Evolutionary conservation across 768 basidiomycete species (phyloP).

Genomic region (Tricholoma furcatifolium): DNA sequence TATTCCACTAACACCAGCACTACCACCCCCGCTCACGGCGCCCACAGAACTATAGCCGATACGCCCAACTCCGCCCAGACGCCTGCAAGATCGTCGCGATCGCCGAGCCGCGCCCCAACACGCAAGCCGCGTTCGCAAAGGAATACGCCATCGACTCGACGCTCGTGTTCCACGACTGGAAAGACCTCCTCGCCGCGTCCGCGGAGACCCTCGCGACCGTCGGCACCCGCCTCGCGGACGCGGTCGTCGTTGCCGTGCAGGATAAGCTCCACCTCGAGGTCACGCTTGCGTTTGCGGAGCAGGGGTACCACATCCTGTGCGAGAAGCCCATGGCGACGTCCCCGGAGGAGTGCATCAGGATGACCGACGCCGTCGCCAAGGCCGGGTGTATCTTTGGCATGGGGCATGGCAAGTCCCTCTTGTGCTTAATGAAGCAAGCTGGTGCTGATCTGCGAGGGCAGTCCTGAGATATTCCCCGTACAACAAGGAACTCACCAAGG

Average conservation of each 20-base stretch:
- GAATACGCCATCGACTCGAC: slow-evolving; percentile 61
- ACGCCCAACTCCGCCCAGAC: slow-evolving; percentile 58
- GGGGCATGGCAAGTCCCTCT: slow-evolving; percentile 68
- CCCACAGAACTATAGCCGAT: slow-evolving; percentile 58
- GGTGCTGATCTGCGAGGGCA: slow-evolving; percentile 24
- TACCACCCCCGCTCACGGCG: not conserved
- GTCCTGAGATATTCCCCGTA: slow-evolving; percentile 90
- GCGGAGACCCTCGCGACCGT: slow-evolving; percentile 59
- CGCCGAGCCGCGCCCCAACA: slow-evolving; percentile 76
- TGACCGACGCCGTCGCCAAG: slow-evolving; percentile 69
- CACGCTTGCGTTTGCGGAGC: slow-evolving; percentile 68
- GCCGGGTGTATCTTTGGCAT: slow-evolving; percentile 79
- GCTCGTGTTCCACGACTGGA: slow-evolving; percentile 70
- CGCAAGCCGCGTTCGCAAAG: slow-evolving; percentile 56
- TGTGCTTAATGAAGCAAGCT: not conserved
- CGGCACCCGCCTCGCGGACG: slow-evolving; percentile 77
- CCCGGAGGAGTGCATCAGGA: slow-evolving; percentile 69
- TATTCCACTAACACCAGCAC: slow-evolving; percentile 20
- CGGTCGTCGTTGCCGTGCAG: slow-evolving; percentile 77
- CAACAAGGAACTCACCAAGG: slow-evolving; percentile 62
- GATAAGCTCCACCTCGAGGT: slow-evolving; percentile 79
- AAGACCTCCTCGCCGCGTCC: slow-evolving; percentile 68
- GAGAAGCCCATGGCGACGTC: slow-evolving; percentile 92
- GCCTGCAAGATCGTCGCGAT: slow-evolving; percentile 79
- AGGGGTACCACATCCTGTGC: slow-evolving; percentile 87